Base-by-base conservation (phyloP, 768 basidiomycete genomes). In the Cubamyces lactineus region DNA sequence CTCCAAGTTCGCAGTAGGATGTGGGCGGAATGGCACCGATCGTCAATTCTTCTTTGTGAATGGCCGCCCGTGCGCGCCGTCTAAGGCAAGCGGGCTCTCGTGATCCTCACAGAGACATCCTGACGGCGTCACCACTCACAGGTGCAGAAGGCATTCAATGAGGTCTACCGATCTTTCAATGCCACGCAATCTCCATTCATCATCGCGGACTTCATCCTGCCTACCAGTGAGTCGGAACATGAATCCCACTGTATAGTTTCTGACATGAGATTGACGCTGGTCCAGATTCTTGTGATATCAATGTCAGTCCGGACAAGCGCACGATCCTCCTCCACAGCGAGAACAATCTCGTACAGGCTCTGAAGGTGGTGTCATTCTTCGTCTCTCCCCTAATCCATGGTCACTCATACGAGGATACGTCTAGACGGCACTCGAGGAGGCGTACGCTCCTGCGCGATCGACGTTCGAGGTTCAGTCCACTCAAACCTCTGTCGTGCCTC, bases 221-320 rank as follows among this genome's bases (percentile, higher is more conserved):
- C 96, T 0, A 87, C 88, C 5, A 81, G 94, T 94, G 61, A 7
- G 86, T 74, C 28, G 46, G 17, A 49, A 13, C 12, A 34, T 40
- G 7, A 17, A 3, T 23, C 46, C 24, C 12, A 13, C 2, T 16
- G 61, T 23, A 28, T 28, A 7, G 28, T 28, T 28, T 28, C 28
- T 30, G n/a, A 13, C 23, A 41, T 50, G 23, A 17, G 34, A 51
- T 21, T 7, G 38, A 8, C 24, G 23, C 13, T 1, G 34, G 1
- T 1, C 19, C 64, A 95, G 93, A 87, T 59, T 78, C 85, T 0
- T 92, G 86, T 68, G 97, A 99, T 70, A 86, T 99, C 69, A 99
- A 99, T 63, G 91, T 98, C 61, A 92, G 88, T 63, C 96, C 97
- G 0, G 97, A 98, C 77, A 99, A 98, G 71, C 83, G 96, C n/a